Base-by-base conservation (phyloP, 768 basidiomycete species). In the Phylloporus rhodoxanthus region DNA sequence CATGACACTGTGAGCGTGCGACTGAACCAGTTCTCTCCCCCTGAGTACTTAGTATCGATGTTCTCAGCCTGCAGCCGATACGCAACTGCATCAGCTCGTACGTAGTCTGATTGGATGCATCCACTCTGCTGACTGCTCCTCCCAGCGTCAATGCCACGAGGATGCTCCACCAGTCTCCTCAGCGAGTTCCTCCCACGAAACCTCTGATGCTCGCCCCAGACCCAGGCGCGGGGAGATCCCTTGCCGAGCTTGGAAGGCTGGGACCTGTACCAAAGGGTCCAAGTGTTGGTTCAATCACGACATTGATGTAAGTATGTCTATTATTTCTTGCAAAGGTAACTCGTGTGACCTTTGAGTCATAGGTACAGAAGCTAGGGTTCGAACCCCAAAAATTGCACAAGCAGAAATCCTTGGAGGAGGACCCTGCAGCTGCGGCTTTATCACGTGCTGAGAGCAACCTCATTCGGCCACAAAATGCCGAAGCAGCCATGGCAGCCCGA, bases 171-270 rank as follows among this genome's bases (percentile, higher is more conserved):
- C 36, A 20, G 19, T 43, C 20, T 2, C 25, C 1, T 21, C 40
- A 8, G 30, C 23, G 15, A 46, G 9, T n/a, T 17, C 41, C 36
- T 32, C 51, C 14, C 44, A 45, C 5, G 44, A 46, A 14, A 5
- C 47, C 48, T 59, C 58, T 54, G 54, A 48, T 52, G 43, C 50
- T 37, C 50, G 53, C 10, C 57, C 52, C 50, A 57, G 57, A 52
- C 34, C 58, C 55, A 66, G 61, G 51, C 52, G 46, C 44, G 53
- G 52, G 37, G 53, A 55, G 13, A 45, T 11, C 2, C 57, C 57
- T 43, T 68, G 66, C 55, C 58, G 51, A 30, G 57, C 63, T 44
- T 71, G 72, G 74, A 71, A 62, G 43, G 61, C 61, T 46, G 72
- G 73, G 37, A 62, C 59, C 8, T 75, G 74, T 57, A 49, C 57